These are phyloP conservation scores for Berberis vulgaris DNA, from an alignment of 164 flowering plant species.

Conservation along the genomic window DNA sequence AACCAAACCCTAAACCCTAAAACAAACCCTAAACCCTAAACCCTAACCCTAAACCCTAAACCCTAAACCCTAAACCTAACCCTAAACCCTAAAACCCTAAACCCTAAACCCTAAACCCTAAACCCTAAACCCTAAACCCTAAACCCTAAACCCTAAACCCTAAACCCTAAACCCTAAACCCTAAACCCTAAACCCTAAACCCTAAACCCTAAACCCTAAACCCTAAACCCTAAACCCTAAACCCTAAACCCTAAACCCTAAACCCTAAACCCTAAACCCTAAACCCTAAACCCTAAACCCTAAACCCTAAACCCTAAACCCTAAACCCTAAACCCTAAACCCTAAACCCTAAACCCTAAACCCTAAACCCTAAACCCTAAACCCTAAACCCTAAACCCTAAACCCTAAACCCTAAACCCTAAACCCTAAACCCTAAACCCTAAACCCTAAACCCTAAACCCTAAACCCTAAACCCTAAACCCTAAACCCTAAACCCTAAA, in stretches of 20 bases:
- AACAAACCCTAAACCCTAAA: not conserved
- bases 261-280: constrained; percentile 1
- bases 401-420: constrained; percentile 1
- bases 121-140: not conserved
- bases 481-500: constrained; percentile 1
- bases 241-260: constrained; percentile 4
- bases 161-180: constrained; percentile 1
- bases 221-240: constrained; percentile 5
- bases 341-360: not conserved
- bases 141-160: constrained; percentile 3
- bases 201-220: constrained; percentile 1
- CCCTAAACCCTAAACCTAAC: constrained; percentile 3
- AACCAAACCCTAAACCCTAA: constrained; percentile 6
- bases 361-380: constrained; percentile 4
- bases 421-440: not conserved
- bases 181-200: constrained; percentile 1
- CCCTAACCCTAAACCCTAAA: constrained; percentile 4
- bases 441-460: constrained; percentile 3
- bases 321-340: constrained; percentile 3
- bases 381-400: not conserved
- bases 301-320: constrained; percentile 1
- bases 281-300: constrained; percentile 4
- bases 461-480: not conserved
- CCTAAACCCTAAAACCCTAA: not conserved
- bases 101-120: constrained; percentile 1